Evolutionary conservation across 139 green algal species (phyloP).

Genomic region (Chara braunii): DNA sequence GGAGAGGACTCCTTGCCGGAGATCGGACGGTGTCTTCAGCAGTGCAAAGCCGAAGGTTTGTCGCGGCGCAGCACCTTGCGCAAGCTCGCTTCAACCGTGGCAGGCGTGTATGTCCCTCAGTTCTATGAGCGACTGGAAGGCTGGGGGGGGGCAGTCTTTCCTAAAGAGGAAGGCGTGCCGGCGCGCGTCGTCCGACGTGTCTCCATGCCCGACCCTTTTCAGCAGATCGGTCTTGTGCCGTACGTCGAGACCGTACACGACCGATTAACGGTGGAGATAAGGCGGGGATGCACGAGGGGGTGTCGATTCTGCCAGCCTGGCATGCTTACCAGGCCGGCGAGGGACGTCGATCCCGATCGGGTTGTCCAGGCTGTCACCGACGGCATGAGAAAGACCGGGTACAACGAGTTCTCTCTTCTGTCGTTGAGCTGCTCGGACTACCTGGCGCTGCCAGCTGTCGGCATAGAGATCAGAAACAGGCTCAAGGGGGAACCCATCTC

Average conservation of each 20-base stretch:
- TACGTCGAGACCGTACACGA: slow-evolving; percentile 66
- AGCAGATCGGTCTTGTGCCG: slow-evolving; percentile 63
- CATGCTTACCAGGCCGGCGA: slow-evolving; percentile 63
- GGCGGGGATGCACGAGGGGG: slow-evolving; percentile 65
- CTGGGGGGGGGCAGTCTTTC: slow-evolving; percentile 61
- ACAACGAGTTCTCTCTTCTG: slow-evolving; percentile 62
- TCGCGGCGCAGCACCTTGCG: slow-evolving; percentile 51
- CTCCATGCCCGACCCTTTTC: slow-evolving; percentile 55
- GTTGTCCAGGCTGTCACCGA: slow-evolving; percentile 64
- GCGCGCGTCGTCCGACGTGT: slow-evolving; percentile 51
- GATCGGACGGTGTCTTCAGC: slow-evolving; percentile 55
- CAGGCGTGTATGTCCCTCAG: slow-evolving; percentile 67
- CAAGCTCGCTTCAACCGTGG: slow-evolving; percentile 46
- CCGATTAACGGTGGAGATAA: slow-evolving; percentile 63
- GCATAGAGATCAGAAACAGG: slow-evolving; percentile 61
- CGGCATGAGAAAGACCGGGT: slow-evolving; percentile 53
- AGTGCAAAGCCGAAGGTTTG: slow-evolving; percentile 46
- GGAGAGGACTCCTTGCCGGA: slow-evolving; percentile 50
- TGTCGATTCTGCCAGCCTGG: slow-evolving; percentile 73
- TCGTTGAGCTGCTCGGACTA: slow-evolving; percentile 67
- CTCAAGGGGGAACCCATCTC: slow-evolving; percentile 59
- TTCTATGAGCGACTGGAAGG: slow-evolving; percentile 57
- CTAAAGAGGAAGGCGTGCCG: slow-evolving; percentile 51
- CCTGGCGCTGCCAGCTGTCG: slow-evolving; percentile 49
- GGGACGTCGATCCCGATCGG: slow-evolving; percentile 57